Percentiles rank a stretch among this genome's conserved stretches.
Conservation (phyloP, 148 eudicot species). For the Heliosperma pusillum region DNA sequence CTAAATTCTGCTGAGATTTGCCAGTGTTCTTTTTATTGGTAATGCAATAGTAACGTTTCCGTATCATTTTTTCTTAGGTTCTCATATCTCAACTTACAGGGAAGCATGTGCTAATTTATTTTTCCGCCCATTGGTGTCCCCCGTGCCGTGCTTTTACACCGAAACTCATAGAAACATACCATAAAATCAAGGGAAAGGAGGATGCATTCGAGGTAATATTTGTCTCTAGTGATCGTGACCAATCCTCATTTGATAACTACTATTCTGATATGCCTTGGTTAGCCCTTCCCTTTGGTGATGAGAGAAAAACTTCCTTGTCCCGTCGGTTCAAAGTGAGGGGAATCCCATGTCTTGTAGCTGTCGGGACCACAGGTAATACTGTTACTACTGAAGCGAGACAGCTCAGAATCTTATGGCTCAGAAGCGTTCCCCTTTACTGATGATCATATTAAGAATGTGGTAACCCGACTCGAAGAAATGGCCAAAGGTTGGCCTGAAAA, state of each 20-base stretch:
- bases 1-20: too few relatives aligned
- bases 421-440: constrained; percentile 56
- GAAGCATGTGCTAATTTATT: constrained; percentile 50
- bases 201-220: constrained; percentile 45
- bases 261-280: constrained; percentile 53
- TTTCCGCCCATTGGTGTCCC: constrained; percentile 65
- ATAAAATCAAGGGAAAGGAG: constrained; percentile 50
- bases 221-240: constrained; percentile 47
- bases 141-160: constrained; percentile 59
- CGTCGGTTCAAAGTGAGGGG: constrained; percentile 42
- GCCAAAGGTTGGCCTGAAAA: constrained; percentile 48
- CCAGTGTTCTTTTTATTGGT: too few relatives aligned
- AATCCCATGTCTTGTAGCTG: constrained; percentile 42
- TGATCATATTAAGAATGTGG: constrained; percentile 34
- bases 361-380: constrained; percentile 42
- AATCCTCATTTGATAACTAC: constrained; percentile 37
- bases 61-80: too few relatives aligned
- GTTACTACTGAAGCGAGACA: constrained; percentile 40
- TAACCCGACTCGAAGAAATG: constrained; percentile 30
- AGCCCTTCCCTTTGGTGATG: constrained; percentile 54
- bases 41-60: too few relatives aligned
- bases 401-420: constrained; percentile 36
- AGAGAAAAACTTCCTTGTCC: constrained; percentile 30
- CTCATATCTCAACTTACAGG: constrained; percentile 49
- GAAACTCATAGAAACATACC: constrained; percentile 41